phyloP scores from a whole-genome alignment of 108 stramenopile species.

The Discostella pseudostelligera region DNA sequence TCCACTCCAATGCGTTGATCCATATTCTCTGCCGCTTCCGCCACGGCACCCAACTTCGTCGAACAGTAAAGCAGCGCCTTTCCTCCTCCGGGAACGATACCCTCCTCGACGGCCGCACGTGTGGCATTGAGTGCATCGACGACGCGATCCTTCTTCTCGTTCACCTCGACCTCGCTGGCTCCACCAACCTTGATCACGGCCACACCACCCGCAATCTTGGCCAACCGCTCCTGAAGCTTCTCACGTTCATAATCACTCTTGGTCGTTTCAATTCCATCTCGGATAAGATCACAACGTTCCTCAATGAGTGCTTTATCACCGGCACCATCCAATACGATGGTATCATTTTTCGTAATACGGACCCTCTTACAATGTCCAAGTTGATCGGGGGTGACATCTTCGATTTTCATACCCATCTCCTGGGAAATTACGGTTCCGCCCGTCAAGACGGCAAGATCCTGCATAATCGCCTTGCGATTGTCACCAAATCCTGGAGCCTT shows the following conservation, averaged over 20 bases:
- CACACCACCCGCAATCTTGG: conserved; percentile 97
- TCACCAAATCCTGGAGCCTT: conserved; percentile 99
- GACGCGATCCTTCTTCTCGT: conserved; percentile 99
- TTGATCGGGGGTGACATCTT: conserved; percentile 88
- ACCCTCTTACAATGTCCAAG: conserved; percentile 93
- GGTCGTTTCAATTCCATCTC: conserved; percentile 91
- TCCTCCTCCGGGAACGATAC: conserved; percentile 99
- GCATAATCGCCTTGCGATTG: conserved; percentile 99
- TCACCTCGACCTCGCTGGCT: conserved; percentile 97
- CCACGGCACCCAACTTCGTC: conserved; percentile 80
- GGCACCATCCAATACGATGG: conserved; percentile 93
- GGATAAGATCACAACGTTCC: conserved; percentile 95
- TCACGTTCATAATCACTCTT: conserved; percentile 99
- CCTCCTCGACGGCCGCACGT: conserved; percentile 98
- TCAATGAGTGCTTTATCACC: conserved; percentile 89
- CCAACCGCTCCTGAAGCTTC: conserved; percentile 99
- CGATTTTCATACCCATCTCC: conserved; percentile 97
- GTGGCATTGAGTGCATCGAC: conserved; percentile 99
- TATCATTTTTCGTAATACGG: conserved; percentile 97
- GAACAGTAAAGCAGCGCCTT: conserved; percentile 98
- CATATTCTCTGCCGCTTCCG: conserved; percentile 89
- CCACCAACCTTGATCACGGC: conserved; percentile 99
- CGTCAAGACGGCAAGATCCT: conserved; percentile 98
- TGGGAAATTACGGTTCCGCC: conserved; percentile 98
- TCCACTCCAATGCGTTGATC: conserved; percentile 98